phyloP scores from a whole-genome alignment of 495 filamentous ascomycete species.

The Hyaloscypha hepaticicola region DNA sequence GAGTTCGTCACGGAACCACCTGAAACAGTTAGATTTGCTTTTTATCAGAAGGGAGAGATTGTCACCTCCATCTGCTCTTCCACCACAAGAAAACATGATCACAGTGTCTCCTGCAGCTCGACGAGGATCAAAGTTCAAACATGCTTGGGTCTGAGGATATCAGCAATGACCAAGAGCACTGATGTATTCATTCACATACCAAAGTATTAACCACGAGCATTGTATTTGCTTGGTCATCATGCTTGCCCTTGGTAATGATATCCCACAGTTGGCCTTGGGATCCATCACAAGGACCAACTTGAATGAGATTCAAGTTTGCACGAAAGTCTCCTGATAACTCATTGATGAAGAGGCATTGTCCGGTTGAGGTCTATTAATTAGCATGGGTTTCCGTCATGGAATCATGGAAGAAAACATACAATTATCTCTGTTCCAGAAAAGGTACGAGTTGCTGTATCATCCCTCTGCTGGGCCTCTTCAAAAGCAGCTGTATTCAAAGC shows the following conservation, averaged over 20 bases:
- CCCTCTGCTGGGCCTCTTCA: slow-evolving; percentile 50
- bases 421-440: slow-evolving; percentile 48
- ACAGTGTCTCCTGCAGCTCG: slow-evolving; percentile 46
- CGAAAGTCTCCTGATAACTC: slow-evolving; percentile 56
- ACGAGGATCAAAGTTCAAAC: slow-evolving; percentile 53
- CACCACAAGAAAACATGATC: slow-evolving; percentile 54
- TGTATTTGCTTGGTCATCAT: slow-evolving; percentile 42
- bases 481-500: slow-evolving; percentile 47
- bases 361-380: slow-evolving; percentile 45
- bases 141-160: slow-evolving; percentile 47
- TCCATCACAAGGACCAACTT: slow-evolving; percentile 47
- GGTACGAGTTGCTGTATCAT: slow-evolving; percentile 47
- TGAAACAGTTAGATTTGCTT: slow-evolving; percentile 20
- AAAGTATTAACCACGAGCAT: slow-evolving; percentile 54
- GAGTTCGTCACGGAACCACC: slow-evolving; percentile 49
- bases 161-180: neutral
- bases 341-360: slow-evolving; percentile 53
- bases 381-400: neutral
- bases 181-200: slow-evolving; percentile 30
- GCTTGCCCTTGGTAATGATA: slow-evolving; percentile 51
- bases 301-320: slow-evolving; percentile 54
- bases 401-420: slow-evolving; percentile 31
- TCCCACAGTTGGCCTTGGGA: slow-evolving; percentile 53
- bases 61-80: slow-evolving; percentile 51
- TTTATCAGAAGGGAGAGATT: neutral